These are phyloP conservation scores for Oenanthe javanica DNA, from an alignment of 140 eudicot genomes.

Conservation along the genomic window DNA sequence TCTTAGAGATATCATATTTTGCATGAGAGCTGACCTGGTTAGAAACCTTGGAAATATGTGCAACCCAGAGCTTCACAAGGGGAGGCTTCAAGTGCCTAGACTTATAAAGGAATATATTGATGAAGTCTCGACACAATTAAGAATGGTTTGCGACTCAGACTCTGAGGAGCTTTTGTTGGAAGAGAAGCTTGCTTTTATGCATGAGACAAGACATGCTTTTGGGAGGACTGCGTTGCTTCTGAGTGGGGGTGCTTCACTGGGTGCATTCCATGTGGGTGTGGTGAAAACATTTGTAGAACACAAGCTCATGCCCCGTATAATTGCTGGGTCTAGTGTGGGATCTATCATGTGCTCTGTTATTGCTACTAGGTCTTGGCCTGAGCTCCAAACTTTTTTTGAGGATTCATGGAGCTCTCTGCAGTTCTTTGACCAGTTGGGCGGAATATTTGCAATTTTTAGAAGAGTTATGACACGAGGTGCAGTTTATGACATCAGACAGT, in stretches of 20 bases:
- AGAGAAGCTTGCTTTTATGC: conserved; percentile 97
- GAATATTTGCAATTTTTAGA: conserved; percentile 60
- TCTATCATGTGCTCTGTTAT: conserved; percentile 83
- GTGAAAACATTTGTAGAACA: conserved; percentile 92
- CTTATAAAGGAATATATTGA: conserved; percentile 84
- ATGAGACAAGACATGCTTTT: conserved; percentile 93
- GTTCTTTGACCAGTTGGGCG: conserved; percentile 92
- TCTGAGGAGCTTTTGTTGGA: conserved; percentile 83
- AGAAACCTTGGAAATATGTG: conserved; percentile 97
- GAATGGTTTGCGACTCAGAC: conserved; percentile 91
- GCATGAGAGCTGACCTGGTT: conserved; percentile 88
- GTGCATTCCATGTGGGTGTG: conserved; percentile 93
- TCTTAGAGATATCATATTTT: conserved; percentile 83
- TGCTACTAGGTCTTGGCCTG: conserved; percentile 93
- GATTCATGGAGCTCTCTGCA: conserved; percentile 85
- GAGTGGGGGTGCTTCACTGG: conserved; percentile 97
- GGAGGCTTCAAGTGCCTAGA: conserved; percentile 84
- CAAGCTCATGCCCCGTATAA: conserved; percentile 85
- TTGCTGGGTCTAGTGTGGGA: conserved; percentile 98
- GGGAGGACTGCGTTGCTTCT: conserved; percentile 91
- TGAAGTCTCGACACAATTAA: conserved; percentile 76
- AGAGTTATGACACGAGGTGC: conserved; percentile 89
- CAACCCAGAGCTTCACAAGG: conserved; percentile 94
- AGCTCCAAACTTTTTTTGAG: conserved; percentile 90
- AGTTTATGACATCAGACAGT: conserved; percentile 76